A percentile compares a stretch with the other conserved stretches of the same genome.
These are phyloP conservation scores for Candida chauliodis DNA, from an alignment of 805 yeast species.

Conservation along the genomic window DNA sequence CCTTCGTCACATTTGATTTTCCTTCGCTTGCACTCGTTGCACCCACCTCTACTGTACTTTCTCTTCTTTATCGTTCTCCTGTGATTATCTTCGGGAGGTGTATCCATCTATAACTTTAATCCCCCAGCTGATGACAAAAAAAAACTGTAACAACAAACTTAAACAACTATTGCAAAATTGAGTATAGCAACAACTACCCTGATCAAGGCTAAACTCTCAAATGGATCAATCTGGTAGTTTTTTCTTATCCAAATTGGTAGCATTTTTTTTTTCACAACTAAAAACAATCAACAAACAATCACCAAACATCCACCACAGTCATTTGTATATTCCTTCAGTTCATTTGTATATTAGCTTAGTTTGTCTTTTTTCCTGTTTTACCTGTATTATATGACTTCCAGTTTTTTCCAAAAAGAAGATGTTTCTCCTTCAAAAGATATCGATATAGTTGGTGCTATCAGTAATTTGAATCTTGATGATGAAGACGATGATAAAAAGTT, in stretches of 20 bases:
- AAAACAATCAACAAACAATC: too few species aligned
- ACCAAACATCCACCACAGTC: too few species aligned
- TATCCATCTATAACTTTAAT: slow-evolving; percentile 5
- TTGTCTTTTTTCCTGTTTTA: background rate
- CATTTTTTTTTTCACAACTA: too few species aligned
- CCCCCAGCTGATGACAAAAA: too few species aligned
- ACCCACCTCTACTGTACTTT: slow-evolving; percentile 38
- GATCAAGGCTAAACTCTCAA: too few species aligned
- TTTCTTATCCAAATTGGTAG: too few species aligned
- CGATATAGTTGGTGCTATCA: slow-evolving; percentile 48
- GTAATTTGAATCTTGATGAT: slow-evolving; percentile 44
- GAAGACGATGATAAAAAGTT: slow-evolving; percentile 20
- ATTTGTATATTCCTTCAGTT: background rate
- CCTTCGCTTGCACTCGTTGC: slow-evolving; percentile 42
- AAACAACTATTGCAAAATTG: too few species aligned
- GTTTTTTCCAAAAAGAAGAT: slow-evolving; percentile 2
- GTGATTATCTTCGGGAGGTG: slow-evolving; percentile 3
- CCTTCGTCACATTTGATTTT: slow-evolving; percentile 43
- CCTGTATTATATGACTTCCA: background rate
- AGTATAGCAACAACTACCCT: too few species aligned
- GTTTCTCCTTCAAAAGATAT: slow-evolving; percentile 16
- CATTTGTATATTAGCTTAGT: background rate
- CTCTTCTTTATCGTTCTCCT: slow-evolving; percentile 25
- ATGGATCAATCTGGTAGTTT: too few species aligned
- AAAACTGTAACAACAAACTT: too few species aligned